phyloP scores from a whole-genome alignment of 768 basidiomycete species.

The Strobilomyces dryophilus region DNA sequence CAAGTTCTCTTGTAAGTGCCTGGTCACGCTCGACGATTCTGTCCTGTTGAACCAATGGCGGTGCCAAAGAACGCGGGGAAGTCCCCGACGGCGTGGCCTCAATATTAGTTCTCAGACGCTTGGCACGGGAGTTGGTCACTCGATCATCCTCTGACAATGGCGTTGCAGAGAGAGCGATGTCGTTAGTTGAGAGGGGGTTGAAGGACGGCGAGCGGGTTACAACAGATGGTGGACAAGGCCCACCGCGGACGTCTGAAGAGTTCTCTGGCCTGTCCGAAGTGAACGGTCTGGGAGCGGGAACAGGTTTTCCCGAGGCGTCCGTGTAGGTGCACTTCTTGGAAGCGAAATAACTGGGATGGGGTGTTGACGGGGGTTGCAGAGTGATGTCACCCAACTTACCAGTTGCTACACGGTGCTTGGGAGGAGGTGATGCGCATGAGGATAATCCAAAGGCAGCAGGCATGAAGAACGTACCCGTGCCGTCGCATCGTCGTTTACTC shows the following conservation, averaged over 20 bases:
- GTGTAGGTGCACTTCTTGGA: slow-evolving; percentile 80
- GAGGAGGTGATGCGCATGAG: slow-evolving; percentile 7
- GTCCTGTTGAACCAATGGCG: slow-evolving; percentile 33
- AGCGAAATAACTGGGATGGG: slow-evolving; percentile 61
- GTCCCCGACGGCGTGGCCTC: slow-evolving; percentile 28
- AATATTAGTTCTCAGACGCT: slow-evolving; percentile 46
- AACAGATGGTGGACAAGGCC: slow-evolving; percentile 12
- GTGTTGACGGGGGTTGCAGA: slow-evolving; percentile 2
- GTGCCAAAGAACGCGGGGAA: slow-evolving; percentile 35
- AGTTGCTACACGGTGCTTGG: slow-evolving; percentile 77
- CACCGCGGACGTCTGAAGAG: slow-evolving; percentile 25
- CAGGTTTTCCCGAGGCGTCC: slow-evolving; percentile 73
- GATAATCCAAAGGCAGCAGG: slow-evolving; percentile 1
- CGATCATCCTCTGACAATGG: slow-evolving; percentile 39
- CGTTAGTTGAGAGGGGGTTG: slow-evolving; percentile 11
- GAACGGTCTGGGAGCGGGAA: slow-evolving; percentile 61
- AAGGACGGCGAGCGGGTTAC: slow-evolving; percentile 14
- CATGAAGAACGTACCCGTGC: slow-evolving; percentile 51
- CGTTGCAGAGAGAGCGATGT: slow-evolving; percentile 7
- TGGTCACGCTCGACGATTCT: slow-evolving; percentile 53
- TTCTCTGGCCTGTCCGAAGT: slow-evolving; percentile 37
- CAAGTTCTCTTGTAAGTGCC: slow-evolving; percentile 64
- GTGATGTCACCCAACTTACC: slow-evolving; percentile 38
- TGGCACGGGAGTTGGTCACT: slow-evolving; percentile 40
- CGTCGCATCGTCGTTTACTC: slow-evolving; percentile 80